These are phyloP conservation scores for Hyaloperonospora arabidopsidis DNA, from an alignment of 352 stramenopile species.

Conservation along the genomic window DNA sequence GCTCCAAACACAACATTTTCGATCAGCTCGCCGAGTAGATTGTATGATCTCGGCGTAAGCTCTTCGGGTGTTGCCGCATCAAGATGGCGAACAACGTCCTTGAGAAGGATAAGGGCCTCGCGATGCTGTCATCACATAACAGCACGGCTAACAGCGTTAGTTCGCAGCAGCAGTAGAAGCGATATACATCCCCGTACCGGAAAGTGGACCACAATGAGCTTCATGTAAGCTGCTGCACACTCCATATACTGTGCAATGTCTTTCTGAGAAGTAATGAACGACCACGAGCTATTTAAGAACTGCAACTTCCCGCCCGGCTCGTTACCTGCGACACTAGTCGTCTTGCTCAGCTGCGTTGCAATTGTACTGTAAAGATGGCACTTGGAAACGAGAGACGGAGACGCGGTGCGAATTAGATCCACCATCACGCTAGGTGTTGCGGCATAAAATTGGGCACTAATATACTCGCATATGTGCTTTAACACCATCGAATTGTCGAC, in stretches of 20 bases:
- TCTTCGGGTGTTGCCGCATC: constrained; percentile 50
- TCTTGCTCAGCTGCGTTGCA: constrained; percentile 47
- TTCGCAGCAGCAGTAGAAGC: neutral
- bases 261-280: constrained; percentile 58
- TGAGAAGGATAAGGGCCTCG: constrained; percentile 78
- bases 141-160: constrained; percentile 4
- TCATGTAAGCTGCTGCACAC: constrained; percentile 77
- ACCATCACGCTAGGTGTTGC: constrained; percentile 50
- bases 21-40: constrained; percentile 60
- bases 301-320: constrained; percentile 45
- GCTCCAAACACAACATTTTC: constrained; percentile 71
- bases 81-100: constrained; percentile 79
- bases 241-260: constrained; percentile 77
- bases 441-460: constrained; percentile 56
- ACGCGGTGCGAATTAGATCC: constrained; percentile 53
- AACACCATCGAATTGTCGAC: constrained; percentile 86
- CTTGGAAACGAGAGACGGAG: constrained; percentile 47
- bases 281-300: constrained; percentile 86
- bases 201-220: constrained; percentile 80
- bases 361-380: constrained; percentile 69
- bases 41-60: constrained; percentile 57
- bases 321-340: constrained; percentile 20
- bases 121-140: constrained; percentile 31
- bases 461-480: constrained; percentile 75
- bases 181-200: constrained; percentile 26